These are phyloP conservation scores for Alternaria triticina DNA, from an alignment of 2,329 filamentous ascomycete genomes.

Conservation along the genomic window DNA sequence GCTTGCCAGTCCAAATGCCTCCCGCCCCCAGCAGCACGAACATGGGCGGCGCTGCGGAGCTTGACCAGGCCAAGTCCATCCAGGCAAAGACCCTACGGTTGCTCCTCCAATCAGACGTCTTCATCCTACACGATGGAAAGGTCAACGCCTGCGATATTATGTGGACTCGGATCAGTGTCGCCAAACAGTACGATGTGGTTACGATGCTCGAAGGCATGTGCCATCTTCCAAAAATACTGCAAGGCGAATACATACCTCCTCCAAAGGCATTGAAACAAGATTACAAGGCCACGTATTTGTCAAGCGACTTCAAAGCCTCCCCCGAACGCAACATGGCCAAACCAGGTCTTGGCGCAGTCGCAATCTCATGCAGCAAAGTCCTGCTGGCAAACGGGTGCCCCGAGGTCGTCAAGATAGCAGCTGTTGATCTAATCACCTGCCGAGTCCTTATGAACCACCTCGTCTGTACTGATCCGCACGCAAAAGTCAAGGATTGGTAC, in stretches of 20 bases:
- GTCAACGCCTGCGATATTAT: slow-evolving; percentile 29
- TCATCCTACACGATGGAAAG: slow-evolving; percentile 33
- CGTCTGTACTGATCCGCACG: slow-evolving; percentile 33
- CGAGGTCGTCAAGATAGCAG: slow-evolving; percentile 43
- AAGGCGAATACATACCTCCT: slow-evolving; percentile 35
- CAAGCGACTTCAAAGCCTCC: slow-evolving; percentile 29
- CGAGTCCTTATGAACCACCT: slow-evolving; percentile 42
- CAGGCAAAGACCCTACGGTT: slow-evolving; percentile 34
- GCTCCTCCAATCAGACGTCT: slow-evolving; percentile 36
- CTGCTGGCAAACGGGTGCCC: slow-evolving; percentile 23
- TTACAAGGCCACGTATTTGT: slow-evolving; percentile 22
- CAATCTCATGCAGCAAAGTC: slow-evolving; percentile 38
- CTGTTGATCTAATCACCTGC: slow-evolving; percentile 39
- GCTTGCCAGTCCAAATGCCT: neutral
- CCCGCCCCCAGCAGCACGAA: neutral
- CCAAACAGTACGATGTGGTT: slow-evolving; percentile 25
- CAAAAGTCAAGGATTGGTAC: slow-evolving; percentile 34
- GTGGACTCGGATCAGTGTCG: slow-evolving; percentile 35
- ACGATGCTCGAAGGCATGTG: slow-evolving; percentile 33
- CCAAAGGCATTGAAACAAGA: slow-evolving; percentile 34
- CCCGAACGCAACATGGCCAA: slow-evolving; percentile 15
- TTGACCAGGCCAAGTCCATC: slow-evolving; percentile 34
- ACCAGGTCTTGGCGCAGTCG: slow-evolving; percentile 28
- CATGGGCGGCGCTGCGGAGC: slow-evolving; percentile 26
- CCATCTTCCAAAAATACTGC: slow-evolving; percentile 34